A percentile compares a stretch with the other conserved stretches of the same genome.
phyloP scores from a whole-genome alignment of 208 protist species.

The Porcisia hertigi region DNA sequence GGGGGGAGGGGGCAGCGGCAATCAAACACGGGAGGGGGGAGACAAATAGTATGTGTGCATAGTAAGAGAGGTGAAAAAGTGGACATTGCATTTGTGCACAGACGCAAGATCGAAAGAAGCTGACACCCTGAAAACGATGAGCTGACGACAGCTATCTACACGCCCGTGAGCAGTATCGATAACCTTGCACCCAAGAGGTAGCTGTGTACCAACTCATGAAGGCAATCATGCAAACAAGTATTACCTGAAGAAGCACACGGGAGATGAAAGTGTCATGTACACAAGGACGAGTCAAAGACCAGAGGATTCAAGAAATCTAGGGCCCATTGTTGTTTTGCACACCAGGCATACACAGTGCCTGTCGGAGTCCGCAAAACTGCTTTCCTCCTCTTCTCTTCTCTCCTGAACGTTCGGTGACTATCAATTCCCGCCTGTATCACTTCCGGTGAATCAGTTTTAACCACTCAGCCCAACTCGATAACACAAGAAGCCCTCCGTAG shows the following conservation, averaged over 20 bases:
- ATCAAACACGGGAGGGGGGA: neutral
- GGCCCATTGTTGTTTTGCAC: neutral
- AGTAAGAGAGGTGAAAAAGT: neutral
- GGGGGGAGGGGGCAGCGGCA: too few relatives aligned
- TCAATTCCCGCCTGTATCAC: too few relatives aligned
- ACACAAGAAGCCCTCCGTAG: too few relatives aligned
- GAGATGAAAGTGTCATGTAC: neutral
- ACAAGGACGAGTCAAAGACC: neutral
- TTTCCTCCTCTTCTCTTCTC: neutral
- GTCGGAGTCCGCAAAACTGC: neutral
- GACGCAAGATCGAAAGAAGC: neutral
- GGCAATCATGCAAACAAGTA: neutral
- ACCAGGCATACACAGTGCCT: neutral
- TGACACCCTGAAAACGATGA: neutral
- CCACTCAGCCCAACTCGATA: too few relatives aligned
- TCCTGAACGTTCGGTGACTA: too few relatives aligned
- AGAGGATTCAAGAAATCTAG: neutral
- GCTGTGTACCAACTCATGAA: neutral
- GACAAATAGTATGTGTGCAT: neutral
- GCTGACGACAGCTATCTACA: neutral
- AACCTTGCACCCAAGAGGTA: neutral
- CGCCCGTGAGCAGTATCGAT: neutral
- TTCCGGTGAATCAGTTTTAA: too few relatives aligned
- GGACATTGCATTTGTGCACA: neutral
- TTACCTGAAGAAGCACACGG: conserved; percentile 3